Percentiles rank a stretch among this genome's conserved stretches.
Conservation (phyloP, 1,139 yeast genomes). For the Candida albicans region DNA sequence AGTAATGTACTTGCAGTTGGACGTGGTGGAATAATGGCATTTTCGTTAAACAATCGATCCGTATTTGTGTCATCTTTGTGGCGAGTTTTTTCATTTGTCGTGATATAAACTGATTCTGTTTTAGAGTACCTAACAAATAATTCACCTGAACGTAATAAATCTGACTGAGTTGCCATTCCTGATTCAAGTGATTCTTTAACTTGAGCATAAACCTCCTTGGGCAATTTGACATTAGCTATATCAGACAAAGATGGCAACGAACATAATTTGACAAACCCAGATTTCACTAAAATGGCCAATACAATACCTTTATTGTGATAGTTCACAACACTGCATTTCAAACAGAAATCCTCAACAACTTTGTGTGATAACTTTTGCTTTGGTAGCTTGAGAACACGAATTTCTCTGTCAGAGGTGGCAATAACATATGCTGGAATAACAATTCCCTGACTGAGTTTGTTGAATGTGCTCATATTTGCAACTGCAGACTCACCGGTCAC, state of each 20-base stretch:
- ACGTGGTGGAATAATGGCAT: conserved; percentile 67
- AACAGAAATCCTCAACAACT: conserved; percentile 61
- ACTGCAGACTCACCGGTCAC: conserved; percentile 60
- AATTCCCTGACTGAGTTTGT: conserved; percentile 61
- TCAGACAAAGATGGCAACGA: conserved; percentile 42
- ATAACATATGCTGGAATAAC: conserved; percentile 63
- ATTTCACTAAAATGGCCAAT: conserved; percentile 35
- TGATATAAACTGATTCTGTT: conserved; percentile 49
- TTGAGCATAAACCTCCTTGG: conserved; percentile 31
- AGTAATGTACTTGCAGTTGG: conserved; percentile 80
- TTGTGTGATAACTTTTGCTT: conserved; percentile 63
- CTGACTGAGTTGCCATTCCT: conserved; percentile 26
- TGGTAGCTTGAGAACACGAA: conserved; percentile 64
- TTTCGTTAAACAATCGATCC: conserved; percentile 60
- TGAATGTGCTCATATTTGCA: conserved; percentile 63
- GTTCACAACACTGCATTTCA: conserved; percentile 42
- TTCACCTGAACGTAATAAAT: conserved; percentile 70
- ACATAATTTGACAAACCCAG: conserved; percentile 42
- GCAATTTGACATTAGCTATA: conserved; percentile 35
- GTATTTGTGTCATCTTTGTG: conserved; percentile 25
- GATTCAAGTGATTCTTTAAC: conserved; percentile 25
- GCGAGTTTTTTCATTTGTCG: conserved; percentile 15
- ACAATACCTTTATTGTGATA: conserved; percentile 32
- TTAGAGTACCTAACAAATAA: conserved; percentile 58
- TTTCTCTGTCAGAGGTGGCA: conserved; percentile 58